Percentiles rank a stretch among this genome's conserved stretches.
phyloP scores from a whole-genome alignment of 352 stramenopile genomes.

The Phytopythium boreale region DNA sequence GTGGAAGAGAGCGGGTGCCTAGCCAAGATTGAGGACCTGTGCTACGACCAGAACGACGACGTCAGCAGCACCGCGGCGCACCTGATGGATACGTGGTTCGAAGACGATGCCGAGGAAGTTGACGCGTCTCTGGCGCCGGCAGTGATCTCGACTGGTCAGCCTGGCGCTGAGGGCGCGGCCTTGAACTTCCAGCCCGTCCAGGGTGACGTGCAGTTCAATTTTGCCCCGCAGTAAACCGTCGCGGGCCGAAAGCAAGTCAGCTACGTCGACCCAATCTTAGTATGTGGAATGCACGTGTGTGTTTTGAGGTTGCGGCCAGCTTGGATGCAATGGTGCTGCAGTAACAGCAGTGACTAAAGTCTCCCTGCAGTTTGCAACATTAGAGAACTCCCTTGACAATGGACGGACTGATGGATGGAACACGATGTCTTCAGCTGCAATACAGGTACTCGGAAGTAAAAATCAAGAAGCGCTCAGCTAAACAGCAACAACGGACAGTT shows the following conservation, averaged over 20 bases:
- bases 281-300: not conserved
- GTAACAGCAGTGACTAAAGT: no score
- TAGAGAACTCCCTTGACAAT: no score
- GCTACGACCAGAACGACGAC: constrained; percentile 79
- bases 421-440: no score
- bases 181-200: constrained; percentile 76
- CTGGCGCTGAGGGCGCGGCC: constrained; percentile 26
- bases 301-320: not conserved
- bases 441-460: no score
- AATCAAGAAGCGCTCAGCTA: no score
- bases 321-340: not conserved
- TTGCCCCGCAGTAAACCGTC: constrained; percentile 24
- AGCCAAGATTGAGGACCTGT: constrained; percentile 77
- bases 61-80: constrained; percentile 70
- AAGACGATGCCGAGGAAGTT: constrained; percentile 45
- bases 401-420: no score
- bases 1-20: constrained; percentile 82
- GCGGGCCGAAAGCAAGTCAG: not conserved
- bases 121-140: constrained; percentile 44
- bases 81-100: constrained; percentile 84
- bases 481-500: no score
- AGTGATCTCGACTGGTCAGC: constrained; percentile 25
- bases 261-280: not conserved
- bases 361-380: no score
- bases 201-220: constrained; percentile 69